phyloP scores from a whole-genome alignment of 345 rosid species.

The Dovyalis caffra region DNA sequence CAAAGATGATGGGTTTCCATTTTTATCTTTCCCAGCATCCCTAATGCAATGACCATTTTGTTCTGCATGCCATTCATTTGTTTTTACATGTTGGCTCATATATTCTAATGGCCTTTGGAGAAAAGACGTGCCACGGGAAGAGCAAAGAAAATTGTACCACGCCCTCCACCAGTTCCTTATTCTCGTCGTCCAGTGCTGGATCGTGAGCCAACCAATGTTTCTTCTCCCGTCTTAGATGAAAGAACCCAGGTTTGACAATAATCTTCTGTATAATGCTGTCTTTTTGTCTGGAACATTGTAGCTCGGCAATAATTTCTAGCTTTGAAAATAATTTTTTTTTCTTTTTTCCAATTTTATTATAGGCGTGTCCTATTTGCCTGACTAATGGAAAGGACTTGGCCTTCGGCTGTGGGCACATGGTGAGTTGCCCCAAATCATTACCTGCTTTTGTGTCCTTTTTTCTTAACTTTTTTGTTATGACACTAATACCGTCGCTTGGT shows the following conservation, averaged over 20 bases:
- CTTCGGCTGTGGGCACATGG: conserved; percentile 76
- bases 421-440: conserved; percentile 24
- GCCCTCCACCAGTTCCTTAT: conserved; percentile 63
- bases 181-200: conserved; percentile 24
- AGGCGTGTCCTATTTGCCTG: conserved; percentile 75
- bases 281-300: background rate
- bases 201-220: conserved; percentile 20
- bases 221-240: conserved; percentile 32
- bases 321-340: background rate
- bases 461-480: background rate
- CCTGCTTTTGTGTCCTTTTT: background rate
- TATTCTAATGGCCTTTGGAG: conserved; percentile 7
- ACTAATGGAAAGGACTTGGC: conserved; percentile 57
- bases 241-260: conserved; percentile 44
- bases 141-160: conserved; percentile 51
- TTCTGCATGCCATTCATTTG: background rate
- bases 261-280: background rate
- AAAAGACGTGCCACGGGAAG: conserved; percentile 44
- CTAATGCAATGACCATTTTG: background rate
- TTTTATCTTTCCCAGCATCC: background rate
- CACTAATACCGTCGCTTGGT: background rate
- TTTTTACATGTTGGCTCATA: background rate
- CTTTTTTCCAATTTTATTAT: conserved; percentile 7
- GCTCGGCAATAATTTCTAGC: background rate
- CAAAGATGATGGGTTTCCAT: background rate